phyloP scores from a whole-genome alignment of 352 stramenopile genomes.

The Phytophthora palmivora region DNA sequence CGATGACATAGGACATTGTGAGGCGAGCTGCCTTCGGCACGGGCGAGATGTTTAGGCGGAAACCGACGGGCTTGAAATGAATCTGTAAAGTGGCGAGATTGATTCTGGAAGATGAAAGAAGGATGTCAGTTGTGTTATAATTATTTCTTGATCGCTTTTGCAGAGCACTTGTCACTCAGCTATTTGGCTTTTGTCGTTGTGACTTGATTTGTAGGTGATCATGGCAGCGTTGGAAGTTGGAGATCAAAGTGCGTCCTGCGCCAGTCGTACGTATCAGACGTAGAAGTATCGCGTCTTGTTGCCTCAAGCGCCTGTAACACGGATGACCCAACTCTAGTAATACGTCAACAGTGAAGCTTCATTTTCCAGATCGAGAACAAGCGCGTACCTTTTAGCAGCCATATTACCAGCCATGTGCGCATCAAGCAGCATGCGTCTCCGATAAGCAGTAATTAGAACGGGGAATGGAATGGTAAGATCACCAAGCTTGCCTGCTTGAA shows the following conservation, averaged over 20 bases:
- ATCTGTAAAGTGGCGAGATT: conserved; percentile 54
- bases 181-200: conserved; percentile 2
- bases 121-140: conserved; percentile 48
- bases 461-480: conserved; percentile 80
- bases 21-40: conserved; percentile 36
- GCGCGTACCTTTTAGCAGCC: conserved; percentile 46
- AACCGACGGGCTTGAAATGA: conserved; percentile 39
- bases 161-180: conserved; percentile 1
- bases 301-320: conserved; percentile 72
- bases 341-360: conserved; percentile 2
- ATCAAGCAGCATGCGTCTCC: conserved; percentile 82
- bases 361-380: not conserved
- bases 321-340: conserved; percentile 32
- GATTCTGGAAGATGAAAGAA: conserved; percentile 31
- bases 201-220: conserved; percentile 1
- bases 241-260: conserved; percentile 30
- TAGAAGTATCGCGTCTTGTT: conserved; percentile 23
- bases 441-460: conserved; percentile 81
- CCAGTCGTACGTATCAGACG: conserved; percentile 26
- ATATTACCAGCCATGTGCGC: conserved; percentile 82
- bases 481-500: conserved; percentile 80
- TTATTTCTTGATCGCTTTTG: conserved; percentile 33
- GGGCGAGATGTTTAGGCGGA: conserved; percentile 30
- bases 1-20: conserved; percentile 40
- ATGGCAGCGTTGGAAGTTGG: conserved; percentile 26